Percentiles rank a stretch among this genome's conserved stretches.
Evolutionary conservation across 2,329 filamentous ascomycete species (phyloP).

Genomic region (Xylaria sp.): DNA sequence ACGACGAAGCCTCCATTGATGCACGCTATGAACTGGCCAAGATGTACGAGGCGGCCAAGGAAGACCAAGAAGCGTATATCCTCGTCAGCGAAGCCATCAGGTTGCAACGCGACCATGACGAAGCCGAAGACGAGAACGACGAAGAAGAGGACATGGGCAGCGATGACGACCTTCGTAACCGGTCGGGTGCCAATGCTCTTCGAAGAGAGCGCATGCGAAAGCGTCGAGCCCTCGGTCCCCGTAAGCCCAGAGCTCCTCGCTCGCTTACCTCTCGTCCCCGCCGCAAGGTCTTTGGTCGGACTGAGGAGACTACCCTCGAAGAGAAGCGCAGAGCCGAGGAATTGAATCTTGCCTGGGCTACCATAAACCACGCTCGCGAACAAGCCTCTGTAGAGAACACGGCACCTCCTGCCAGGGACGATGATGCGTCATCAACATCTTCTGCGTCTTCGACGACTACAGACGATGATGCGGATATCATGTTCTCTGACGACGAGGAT

Average conservation of each 20-base stretch:
- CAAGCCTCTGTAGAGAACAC: too few relatives aligned
- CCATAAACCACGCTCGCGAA: conserved; percentile 32
- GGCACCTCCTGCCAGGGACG: too few relatives aligned
- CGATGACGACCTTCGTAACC: conserved; percentile 11
- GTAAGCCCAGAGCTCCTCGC: conserved; percentile 23
- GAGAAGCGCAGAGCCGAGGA: conserved; percentile 31
- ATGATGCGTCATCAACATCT: too few relatives aligned
- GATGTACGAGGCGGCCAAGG: conserved; percentile 71
- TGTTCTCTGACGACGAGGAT: too few relatives aligned
- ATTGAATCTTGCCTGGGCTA: conserved; percentile 35
- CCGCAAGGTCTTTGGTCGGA: conserved; percentile 30
- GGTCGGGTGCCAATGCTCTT: background rate
- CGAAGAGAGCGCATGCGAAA: conserved; percentile 10
- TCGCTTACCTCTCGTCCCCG: conserved; percentile 24
- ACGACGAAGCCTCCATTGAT: conserved; percentile 52
- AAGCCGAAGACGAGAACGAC: conserved; percentile 26
- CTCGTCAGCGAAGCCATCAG: conserved; percentile 70
- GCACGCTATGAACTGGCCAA: conserved; percentile 75
- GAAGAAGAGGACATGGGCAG: conserved; percentile 24
- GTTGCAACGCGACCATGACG: conserved; percentile 47
- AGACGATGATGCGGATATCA: conserved; percentile 24
- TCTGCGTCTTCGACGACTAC: too few relatives aligned
- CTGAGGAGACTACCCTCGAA: conserved; percentile 29
- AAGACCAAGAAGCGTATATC: conserved; percentile 70
- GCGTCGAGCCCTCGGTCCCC: conserved; percentile 20